A percentile compares a stretch with the other conserved stretches of the same genome.
Evolutionary conservation across 495 filamentous ascomycete genomes (phyloP).

Genomic region (Staphylotrichum tortipilum): DNA sequence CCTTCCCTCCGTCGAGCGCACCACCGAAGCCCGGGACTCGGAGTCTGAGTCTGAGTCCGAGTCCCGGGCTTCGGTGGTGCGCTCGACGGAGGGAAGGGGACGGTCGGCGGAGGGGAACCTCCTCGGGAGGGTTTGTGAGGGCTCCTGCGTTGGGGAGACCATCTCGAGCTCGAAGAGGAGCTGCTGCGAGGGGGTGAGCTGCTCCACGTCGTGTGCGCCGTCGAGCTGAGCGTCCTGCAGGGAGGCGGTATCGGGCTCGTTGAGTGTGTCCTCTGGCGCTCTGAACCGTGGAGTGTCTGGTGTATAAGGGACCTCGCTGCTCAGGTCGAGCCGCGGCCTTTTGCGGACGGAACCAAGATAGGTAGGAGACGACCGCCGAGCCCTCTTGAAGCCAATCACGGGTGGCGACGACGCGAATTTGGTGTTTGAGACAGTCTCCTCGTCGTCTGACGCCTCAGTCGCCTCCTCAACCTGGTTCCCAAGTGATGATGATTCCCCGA

Average conservation of each 20-base stretch:
- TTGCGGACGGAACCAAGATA: not conserved
- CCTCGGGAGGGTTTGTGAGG: not conserved
- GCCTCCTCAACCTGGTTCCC: no score
- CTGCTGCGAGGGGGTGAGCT: conserved; percentile 25
- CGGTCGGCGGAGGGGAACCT: not conserved
- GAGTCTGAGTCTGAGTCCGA: not conserved
- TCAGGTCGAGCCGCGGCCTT: conserved; percentile 12
- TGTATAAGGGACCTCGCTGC: conserved; percentile 1
- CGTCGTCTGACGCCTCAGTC: no score
- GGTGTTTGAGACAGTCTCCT: not conserved
- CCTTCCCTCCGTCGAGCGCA: no score
- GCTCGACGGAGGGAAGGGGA: not conserved
- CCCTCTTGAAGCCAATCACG: conserved; percentile 3
- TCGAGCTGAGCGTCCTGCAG: conserved; percentile 5
- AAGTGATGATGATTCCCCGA: no score
- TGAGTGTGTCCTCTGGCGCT: no score
- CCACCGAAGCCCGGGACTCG: no score
- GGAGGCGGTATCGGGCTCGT: no score
- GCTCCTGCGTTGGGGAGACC: not conserved
- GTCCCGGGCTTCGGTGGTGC: not conserved
- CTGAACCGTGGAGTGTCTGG: no score
- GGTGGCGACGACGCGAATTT: conserved; percentile 23
- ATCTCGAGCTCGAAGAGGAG: conserved; percentile 16
- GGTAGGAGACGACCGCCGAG: not conserved
- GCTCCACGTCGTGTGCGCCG: not conserved